Base-by-base conservation (phyloP, 2,329 filamentous ascomycete genomes). In the Neospermospora avenae region DNA sequence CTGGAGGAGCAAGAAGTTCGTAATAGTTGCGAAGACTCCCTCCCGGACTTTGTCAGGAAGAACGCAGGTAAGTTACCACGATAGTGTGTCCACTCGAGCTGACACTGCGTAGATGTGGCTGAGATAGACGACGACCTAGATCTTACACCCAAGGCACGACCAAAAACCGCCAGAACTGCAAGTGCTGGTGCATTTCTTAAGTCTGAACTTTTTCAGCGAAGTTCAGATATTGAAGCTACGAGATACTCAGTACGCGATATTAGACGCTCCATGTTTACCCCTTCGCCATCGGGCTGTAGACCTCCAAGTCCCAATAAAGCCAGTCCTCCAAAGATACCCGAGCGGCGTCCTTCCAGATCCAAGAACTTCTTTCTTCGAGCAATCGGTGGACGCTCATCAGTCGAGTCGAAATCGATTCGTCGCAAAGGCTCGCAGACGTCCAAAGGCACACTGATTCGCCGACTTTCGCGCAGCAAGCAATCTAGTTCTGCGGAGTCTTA, bases 301-400 rank as follows among this genome's bases (percentile, higher is more conserved):
- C 44, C 51, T 56, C 49, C 51, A 34, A 37, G 34, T 35, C 55
- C 45, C 24, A 35, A 7, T 31, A 57, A 58, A 20, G 42, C 51
- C 13, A 45, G 44, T 14, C 59, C 64, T 39, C 65, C 64, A 7
- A 63, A 63, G 8, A 61, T 65, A 11, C 67, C 65, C 4, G 60
- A 67, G 24, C 63, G 70, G 41, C 62, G 63, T 2, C 59, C 58
- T 37, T 71, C 69, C 0, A 72, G 66, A 58, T 70, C 70, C 11
- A 71, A 70, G 28, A 69, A 68, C 41, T 69, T 70, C 59, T 60
- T 72, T n/a, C 56, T 71, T 5, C 69, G 65, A 41, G 69, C 68
- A 20, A 65, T 71, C 42, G 65, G 62, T 22, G 64, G 64, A 37
- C 63, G 65, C 28, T 48, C 10, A 35, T 44, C 18, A 58, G 46